Base-by-base conservation (phyloP, 495 filamentous ascomycete genomes). In the Tetracladium marchalianum region DNA sequence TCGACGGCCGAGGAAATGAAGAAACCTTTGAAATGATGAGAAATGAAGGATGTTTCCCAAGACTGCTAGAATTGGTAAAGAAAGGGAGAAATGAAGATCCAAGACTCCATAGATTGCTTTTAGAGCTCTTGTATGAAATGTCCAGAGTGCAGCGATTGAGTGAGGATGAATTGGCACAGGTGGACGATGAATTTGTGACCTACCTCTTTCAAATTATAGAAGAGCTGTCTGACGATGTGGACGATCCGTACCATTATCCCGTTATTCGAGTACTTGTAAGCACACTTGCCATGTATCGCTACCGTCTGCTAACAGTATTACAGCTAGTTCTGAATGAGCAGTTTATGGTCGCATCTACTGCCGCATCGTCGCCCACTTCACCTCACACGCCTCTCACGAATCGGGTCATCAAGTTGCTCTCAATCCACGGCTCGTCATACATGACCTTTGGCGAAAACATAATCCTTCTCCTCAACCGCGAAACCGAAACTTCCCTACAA, bases 391-490 rank as follows among this genome's bases (percentile, higher is more conserved):
- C 69, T n/a, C 65, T 89, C 49, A 96, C 92, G 11, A 98, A 98
- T 62, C 83, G 87, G 55, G 84, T 98, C 24, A 85, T 97, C 61
- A 97, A 97, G 57, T 64, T 85, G 12, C 74, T 98, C 32, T 86
- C 86, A 13, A 62, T 85, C 27, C 72, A 87, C 57, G 92, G 92
- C 4, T 75, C 77, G 35, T 64, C 69, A 11, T 97, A 87, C 65
- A 90, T 88, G 59, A 96, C 90, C 1, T 97, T 98, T 65, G 92
- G 92, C 43, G 90, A 95, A 66, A 97, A 97, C 61, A 85, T 98
- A 56, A 97, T 98, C 53, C 75, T 98, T 11, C 76, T 97, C 8
- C 78, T 98, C 33, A 98, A 98, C 62, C 84, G 92, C 52, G 92
- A 97, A 71, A 88, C 85, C 41, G 89, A 96, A 59, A 92, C 89